Conservation (phyloP, 2,329 filamentous ascomycete species). For the Cercospora janseana region DNA sequence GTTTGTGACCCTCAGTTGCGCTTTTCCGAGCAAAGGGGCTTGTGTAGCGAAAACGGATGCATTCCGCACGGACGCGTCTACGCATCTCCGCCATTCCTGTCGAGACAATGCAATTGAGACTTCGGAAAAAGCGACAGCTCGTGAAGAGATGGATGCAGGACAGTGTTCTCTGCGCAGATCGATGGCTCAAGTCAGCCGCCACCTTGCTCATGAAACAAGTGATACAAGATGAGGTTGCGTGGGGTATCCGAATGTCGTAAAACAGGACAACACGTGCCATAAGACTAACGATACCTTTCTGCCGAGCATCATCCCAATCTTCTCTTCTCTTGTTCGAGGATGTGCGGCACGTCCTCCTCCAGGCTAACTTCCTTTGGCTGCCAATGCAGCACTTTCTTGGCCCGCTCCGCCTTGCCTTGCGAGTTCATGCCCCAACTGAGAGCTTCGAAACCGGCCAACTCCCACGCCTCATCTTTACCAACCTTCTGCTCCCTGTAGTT, state of each 20-base stretch:
- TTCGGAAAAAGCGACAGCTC: background rate
- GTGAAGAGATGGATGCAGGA: too few relatives aligned
- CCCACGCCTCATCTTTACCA: slow-evolving; percentile 49
- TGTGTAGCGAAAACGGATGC: slow-evolving; percentile 6
- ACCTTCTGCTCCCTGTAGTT: slow-evolving; percentile 56
- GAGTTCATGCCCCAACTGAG: slow-evolving; percentile 63
- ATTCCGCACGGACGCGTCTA: slow-evolving; percentile 2
- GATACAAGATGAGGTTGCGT: too few relatives aligned
- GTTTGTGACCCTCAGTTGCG: too few relatives aligned
- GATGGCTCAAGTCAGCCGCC: too few relatives aligned
- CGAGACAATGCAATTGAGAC: slow-evolving; percentile 2
- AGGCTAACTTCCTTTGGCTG: slow-evolving; percentile 45
- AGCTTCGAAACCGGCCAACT: slow-evolving; percentile 50
- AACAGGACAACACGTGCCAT: too few relatives aligned
- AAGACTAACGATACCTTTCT: too few relatives aligned
- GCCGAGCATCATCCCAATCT: slow-evolving; percentile 26
- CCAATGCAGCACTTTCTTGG: slow-evolving; percentile 61
- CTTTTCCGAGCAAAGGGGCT: slow-evolving; percentile 6
- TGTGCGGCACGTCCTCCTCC: slow-evolving; percentile 33
- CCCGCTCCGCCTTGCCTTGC: slow-evolving; percentile 55
- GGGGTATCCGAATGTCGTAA: too few relatives aligned
- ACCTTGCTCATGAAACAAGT: too few relatives aligned
- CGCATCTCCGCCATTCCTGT: slow-evolving; percentile 9
- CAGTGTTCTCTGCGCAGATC: background rate
- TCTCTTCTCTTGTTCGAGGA: slow-evolving; percentile 34